Evolutionary conservation across 768 basidiomycete species (phyloP).

Genomic region (Chalciporus sphaerocephalus): DNA sequence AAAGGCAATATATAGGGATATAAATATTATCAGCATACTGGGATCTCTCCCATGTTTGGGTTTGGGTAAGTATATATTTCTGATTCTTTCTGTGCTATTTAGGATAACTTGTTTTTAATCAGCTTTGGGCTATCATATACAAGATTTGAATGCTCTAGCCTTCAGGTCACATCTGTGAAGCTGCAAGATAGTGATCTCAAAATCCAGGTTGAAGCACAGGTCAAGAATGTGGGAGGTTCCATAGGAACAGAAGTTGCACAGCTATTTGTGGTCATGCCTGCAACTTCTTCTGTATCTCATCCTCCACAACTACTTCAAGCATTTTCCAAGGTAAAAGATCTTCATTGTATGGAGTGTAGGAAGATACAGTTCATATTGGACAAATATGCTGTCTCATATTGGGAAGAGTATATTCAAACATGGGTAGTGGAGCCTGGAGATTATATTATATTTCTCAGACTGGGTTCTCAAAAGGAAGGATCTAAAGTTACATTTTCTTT

Average conservation of each 20-base stretch:
- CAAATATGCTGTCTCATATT: slow-evolving; percentile 66
- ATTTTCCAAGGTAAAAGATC: slow-evolving; percentile 53
- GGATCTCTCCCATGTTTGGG: slow-evolving; percentile 60
- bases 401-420: slow-evolving; percentile 41
- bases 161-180: slow-evolving; percentile 49
- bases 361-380: slow-evolving; percentile 48
- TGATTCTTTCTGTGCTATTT: no score
- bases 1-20: no score
- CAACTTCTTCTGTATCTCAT: slow-evolving; percentile 43
- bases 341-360: slow-evolving; percentile 45
- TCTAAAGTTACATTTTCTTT: no score
- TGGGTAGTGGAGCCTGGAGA: slow-evolving; percentile 53
- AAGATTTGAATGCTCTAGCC: slow-evolving; percentile 51
- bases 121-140: slow-evolving; percentile 78
- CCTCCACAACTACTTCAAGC: slow-evolving; percentile 63
- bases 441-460: no score
- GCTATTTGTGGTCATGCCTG: slow-evolving; percentile 63
- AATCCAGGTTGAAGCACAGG: slow-evolving; percentile 45
- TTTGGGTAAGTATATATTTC: slow-evolving; percentile 79
- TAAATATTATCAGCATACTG: slow-evolving; percentile 67
- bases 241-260: slow-evolving; percentile 68
- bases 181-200: slow-evolving; percentile 35
- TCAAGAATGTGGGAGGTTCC: slow-evolving; percentile 60
- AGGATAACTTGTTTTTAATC: neutral
- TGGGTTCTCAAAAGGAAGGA: no score